Percentiles rank a stretch among this genome's conserved stretches.
Evolutionary conservation across 768 basidiomycete species (phyloP).

Genomic region (Mycena epipterygia): DNA sequence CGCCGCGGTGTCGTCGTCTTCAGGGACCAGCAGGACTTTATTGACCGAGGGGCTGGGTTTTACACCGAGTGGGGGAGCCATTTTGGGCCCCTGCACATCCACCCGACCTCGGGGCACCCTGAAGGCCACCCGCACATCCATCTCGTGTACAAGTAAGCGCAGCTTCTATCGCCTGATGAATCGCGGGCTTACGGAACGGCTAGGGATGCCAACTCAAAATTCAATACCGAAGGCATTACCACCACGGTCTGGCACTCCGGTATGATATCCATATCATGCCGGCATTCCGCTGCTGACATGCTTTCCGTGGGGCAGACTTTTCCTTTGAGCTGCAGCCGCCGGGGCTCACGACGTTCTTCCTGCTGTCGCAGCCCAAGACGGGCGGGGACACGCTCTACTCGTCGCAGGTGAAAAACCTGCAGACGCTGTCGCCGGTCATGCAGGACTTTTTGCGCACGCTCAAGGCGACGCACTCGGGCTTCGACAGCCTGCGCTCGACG

Average conservation of each 20-base stretch:
- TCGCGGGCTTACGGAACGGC: not conserved
- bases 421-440: conserved; percentile 81
- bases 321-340: conserved; percentile 92
- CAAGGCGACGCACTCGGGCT: conserved; percentile 85
- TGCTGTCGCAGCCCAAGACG: conserved; percentile 73
- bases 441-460: conserved; percentile 84
- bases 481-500: conserved; percentile 78
- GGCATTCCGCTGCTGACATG: not conserved
- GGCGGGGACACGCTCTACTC: conserved; percentile 83
- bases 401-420: conserved; percentile 76
- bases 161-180: conserved; percentile 16
- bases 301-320: conserved; percentile 64
- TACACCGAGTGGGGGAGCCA: conserved; percentile 50
- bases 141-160: conserved; percentile 75
- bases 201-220: conserved; percentile 76
- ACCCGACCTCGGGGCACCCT: conserved; percentile 88
- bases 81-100: conserved; percentile 69
- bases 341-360: conserved; percentile 87
- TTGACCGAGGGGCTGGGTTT: conserved; percentile 75
- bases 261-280: not conserved
- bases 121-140: conserved; percentile 81
- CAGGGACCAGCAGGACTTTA: conserved; percentile 82
- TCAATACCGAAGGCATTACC: conserved; percentile 75
- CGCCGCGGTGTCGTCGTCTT: conserved; percentile 80
- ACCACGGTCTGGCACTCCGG: conserved; percentile 79